Evolutionary conservation across 176 grass and related monocot species (phyloP), one percentile per base, ranked within the genome.

Genomic region (Triticum urartu): DNA sequence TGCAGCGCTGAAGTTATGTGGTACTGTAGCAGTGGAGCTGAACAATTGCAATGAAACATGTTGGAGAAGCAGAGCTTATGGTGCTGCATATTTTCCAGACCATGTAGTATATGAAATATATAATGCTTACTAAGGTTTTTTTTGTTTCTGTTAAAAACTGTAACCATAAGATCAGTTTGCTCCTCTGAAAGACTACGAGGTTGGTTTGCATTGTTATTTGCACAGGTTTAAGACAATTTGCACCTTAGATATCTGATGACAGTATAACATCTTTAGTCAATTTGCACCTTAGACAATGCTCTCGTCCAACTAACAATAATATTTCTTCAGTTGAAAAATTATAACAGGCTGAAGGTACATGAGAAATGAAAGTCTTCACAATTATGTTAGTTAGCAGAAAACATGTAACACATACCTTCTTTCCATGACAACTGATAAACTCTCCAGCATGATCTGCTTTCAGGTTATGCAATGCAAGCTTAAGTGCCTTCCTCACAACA

Each of bases 401-500:
- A 78, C 24, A 38, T 40, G 79, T 28, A 70, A 39, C 43, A 85
- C 78, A 78, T 76, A 95, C 93, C 89, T 84, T 91, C 62, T 82
- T 65, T 42, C 88, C 80, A 66, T 87, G 86, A 54, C 47, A 91
- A 48, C 88, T 92, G 73, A 95, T 84, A 82, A 95, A 90, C 30
- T 87, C 72, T 82, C 84, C 86, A n/a, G 58, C 39, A 36, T 92
- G 65, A 81, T 92, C 72, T 79, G 72, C 84, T 86, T 95, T 95
- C 88, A 92, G 66, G 48, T 67, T 76, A 83, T 74, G 69, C 42
- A 95, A 62, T 61, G 93, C 88, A 84, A 85, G 79, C 40, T 92
- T 92, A 40, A 95, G 77, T 58, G 93, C 88, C 85, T 91, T 95
- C 84, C 79, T 91, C 73, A 92, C 61, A 78, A 92, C 81, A 75